Percentiles rank a stretch among this genome's conserved stretches.
These are phyloP conservation scores for Fusarium compactum DNA, from an alignment of 2,329 filamentous ascomycete genomes.

Conservation along the genomic window DNA sequence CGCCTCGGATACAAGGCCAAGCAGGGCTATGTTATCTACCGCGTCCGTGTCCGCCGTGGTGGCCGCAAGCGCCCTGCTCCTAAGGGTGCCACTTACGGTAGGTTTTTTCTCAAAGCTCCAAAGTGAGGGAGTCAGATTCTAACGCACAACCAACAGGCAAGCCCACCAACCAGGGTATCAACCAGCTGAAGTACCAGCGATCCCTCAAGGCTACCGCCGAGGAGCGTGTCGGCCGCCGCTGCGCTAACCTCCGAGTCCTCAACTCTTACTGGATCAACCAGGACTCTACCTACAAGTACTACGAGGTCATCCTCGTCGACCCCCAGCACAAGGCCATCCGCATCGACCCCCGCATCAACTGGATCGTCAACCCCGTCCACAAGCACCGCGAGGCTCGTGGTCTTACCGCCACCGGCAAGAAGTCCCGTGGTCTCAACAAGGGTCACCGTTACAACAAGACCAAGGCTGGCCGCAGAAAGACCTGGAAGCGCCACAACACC, in stretches of 20 bases:
- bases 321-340: constrained; percentile 99
- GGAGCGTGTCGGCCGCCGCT: constrained; percentile 99
- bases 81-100: constrained; percentile 99
- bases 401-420: constrained; percentile 99
- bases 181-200: constrained; percentile 99
- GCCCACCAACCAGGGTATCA: constrained; percentile 99
- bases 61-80: constrained; percentile 96
- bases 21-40: constrained; percentile 99
- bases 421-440: constrained; percentile 99
- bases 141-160: constrained; percentile 75
- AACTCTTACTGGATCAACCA: constrained; percentile 99
- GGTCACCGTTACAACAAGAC: constrained; percentile 99
- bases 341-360: constrained; percentile 99
- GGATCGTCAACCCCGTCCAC: constrained; percentile 99
- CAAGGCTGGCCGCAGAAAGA: constrained; percentile 96
- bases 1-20: constrained; percentile 99
- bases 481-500: constrained; percentile 99
- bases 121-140: constrained; percentile 20
- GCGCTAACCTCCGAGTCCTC: constrained; percentile 98
- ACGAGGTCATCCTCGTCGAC: constrained; percentile 99
- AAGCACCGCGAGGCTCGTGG: constrained; percentile 99
- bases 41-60: constrained; percentile 97
- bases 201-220: constrained; percentile 97
- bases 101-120: constrained; percentile 52
- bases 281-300: constrained; percentile 99